Conservation (phyloP, 345 rosid genomes). For the Kandelia obovata region DNA sequence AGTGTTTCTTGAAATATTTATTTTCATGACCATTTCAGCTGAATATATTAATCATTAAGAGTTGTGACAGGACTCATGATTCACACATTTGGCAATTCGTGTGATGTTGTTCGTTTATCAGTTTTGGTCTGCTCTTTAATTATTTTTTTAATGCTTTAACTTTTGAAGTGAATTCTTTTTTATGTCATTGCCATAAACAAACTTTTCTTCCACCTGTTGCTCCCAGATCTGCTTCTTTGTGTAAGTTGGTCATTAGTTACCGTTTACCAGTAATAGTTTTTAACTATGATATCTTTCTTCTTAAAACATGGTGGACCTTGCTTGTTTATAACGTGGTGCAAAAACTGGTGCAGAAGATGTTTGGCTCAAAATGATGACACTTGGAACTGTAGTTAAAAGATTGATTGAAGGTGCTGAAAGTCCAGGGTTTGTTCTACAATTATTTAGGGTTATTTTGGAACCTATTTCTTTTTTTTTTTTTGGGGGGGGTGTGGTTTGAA, state of each 20-base stretch:
- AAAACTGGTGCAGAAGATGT: slow-evolving; percentile 99
- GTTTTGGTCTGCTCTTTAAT: slow-evolving; percentile 56
- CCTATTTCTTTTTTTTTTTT: too few relatives aligned
- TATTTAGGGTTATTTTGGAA: not conserved
- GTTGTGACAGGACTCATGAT: slow-evolving; percentile 76
- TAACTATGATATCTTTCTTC: slow-evolving; percentile 14
- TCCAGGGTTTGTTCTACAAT: slow-evolving; percentile 56
- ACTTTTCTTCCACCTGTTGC: not conserved
- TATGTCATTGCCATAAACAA: not conserved
- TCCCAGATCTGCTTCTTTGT: not conserved
- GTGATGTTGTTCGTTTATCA: slow-evolving; percentile 35
- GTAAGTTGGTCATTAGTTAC: too few relatives aligned
- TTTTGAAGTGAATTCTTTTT: slow-evolving; percentile 1
- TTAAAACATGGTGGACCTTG: slow-evolving; percentile 93
- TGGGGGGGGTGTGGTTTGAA: not conserved
- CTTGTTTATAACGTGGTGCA: slow-evolving; percentile 96
- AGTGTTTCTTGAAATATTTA: slow-evolving; percentile 6
- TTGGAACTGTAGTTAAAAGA: slow-evolving; percentile 91
- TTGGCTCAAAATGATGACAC: slow-evolving; percentile 90
- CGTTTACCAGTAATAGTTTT: not conserved
- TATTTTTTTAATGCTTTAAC: not conserved
- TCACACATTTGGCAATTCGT: slow-evolving; percentile 39
- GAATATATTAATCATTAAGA: slow-evolving; percentile 71
- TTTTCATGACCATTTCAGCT: slow-evolving; percentile 15
- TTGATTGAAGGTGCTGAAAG: slow-evolving; percentile 94